A percentile compares a stretch with the other conserved stretches of the same genome.
Conservation (phyloP, 148 eudicot genomes). For the Spergularia bocconei region DNA sequence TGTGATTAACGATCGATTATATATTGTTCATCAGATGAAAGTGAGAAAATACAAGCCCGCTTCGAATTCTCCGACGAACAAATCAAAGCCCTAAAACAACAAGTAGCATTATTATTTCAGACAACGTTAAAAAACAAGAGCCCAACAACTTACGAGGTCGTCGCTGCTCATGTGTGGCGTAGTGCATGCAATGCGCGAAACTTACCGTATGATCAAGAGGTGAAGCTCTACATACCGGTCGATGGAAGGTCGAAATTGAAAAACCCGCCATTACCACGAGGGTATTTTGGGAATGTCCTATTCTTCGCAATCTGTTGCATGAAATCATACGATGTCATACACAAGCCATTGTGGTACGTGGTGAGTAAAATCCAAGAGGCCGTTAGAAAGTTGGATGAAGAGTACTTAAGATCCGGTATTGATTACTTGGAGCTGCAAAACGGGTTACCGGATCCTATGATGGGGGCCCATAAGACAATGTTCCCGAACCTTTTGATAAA, state of each 20-base stretch:
- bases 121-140: neutral
- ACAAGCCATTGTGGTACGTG: constrained; percentile 27
- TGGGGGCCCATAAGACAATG: constrained; percentile 19
- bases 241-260: constrained; percentile 32
- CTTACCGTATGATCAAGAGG: constrained; percentile 23
- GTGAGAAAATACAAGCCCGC: neutral
- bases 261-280: constrained; percentile 27
- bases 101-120: constrained; percentile 13
- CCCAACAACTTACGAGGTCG: constrained; percentile 29
- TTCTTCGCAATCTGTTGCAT: constrained; percentile 26
- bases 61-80: constrained; percentile 26
- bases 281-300: constrained; percentile 34
- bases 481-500: constrained; percentile 31
- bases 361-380: constrained; percentile 20
- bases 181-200: constrained; percentile 27
- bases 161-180: constrained; percentile 38
- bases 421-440: neutral
- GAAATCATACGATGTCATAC: constrained; percentile 13
- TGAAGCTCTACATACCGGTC: constrained; percentile 34
- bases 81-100: constrained; percentile 21
- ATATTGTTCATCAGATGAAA: constrained; percentile 29
- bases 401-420: constrained; percentile 7
- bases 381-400: neutral
- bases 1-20: too few species aligned
- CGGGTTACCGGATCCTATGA: neutral